Evolutionary conservation across 2,329 filamentous ascomycete genomes (phyloP).

Genomic region (Fusarium albosuccineum): DNA sequence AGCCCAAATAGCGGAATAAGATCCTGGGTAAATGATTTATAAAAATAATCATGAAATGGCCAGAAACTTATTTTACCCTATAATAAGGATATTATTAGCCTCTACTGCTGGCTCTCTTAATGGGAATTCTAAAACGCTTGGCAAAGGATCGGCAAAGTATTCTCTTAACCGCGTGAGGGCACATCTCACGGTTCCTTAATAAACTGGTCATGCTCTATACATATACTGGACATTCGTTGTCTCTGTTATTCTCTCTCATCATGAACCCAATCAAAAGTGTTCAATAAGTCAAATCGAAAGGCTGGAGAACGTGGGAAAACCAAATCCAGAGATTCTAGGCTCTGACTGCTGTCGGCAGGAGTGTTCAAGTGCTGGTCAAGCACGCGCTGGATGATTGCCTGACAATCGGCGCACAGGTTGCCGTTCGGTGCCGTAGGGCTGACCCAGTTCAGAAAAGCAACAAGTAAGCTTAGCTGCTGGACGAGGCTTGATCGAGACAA

Average conservation of each 20-base stretch:
- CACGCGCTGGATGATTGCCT: slow-evolving; percentile 62
- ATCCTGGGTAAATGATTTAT: no score
- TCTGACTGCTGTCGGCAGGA: slow-evolving; percentile 30
- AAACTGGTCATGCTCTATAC: not conserved
- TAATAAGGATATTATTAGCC: no score
- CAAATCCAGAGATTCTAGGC: slow-evolving; percentile 48
- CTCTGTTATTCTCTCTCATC: not conserved
- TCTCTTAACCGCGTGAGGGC: no score
- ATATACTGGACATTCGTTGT: no score
- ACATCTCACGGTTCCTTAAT: no score
- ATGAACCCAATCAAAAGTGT: slow-evolving; percentile 55
- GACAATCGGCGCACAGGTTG: slow-evolving; percentile 59
- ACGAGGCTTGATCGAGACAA: slow-evolving; percentile 63
- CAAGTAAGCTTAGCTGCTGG: slow-evolving; percentile 64
- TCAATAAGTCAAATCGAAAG: slow-evolving; percentile 63
- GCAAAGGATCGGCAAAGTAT: no score
- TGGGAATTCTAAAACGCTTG: no score
- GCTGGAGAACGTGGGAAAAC: slow-evolving; percentile 46
- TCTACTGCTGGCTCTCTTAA: no score
- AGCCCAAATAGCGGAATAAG: no score
- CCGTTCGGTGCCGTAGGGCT: slow-evolving; percentile 62
- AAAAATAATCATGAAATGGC: no score
- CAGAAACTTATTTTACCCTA: no score
- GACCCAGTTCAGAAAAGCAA: slow-evolving; percentile 66
- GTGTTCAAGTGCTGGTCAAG: slow-evolving; percentile 63